Evolutionary conservation across 129 eudicot species (phyloP).

Genomic region (Ambrosia trifida): DNA sequence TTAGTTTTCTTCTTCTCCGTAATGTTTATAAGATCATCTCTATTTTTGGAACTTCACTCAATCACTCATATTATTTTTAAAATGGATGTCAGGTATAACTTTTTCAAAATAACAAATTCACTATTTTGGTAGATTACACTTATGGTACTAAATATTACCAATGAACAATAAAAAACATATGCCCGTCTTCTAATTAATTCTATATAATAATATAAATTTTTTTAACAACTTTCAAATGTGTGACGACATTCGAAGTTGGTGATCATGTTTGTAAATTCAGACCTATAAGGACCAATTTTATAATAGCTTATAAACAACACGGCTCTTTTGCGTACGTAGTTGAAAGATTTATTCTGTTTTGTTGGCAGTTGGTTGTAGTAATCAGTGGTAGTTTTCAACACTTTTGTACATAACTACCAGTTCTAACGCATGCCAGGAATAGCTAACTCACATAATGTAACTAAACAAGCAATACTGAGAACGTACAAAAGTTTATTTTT

Average conservation of each 20-base stretch:
- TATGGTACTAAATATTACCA: background rate
- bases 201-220: background rate
- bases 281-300: background rate
- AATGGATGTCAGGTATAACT: background rate
- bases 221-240: background rate
- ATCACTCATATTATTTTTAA: background rate
- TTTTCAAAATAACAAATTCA: background rate
- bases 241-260: background rate
- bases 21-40: too few relatives aligned
- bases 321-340: background rate
- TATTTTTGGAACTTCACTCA: background rate
- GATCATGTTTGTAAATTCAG: background rate
- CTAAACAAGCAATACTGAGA: too few relatives aligned
- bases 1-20: too few relatives aligned
- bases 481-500: too few relatives aligned
- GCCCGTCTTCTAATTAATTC: background rate
- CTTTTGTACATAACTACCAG: too few relatives aligned
- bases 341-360: slow-evolving; percentile 16
- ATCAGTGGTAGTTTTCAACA: too few relatives aligned
- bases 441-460: too few relatives aligned
- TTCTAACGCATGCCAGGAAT: too few relatives aligned
- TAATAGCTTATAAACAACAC: background rate
- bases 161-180: background rate
- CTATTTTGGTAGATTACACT: background rate
- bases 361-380: slow-evolving; percentile 74